Conservation (phyloP, 2,329 filamentous ascomycete species). For the Botrytis pseudocinerea region DNA sequence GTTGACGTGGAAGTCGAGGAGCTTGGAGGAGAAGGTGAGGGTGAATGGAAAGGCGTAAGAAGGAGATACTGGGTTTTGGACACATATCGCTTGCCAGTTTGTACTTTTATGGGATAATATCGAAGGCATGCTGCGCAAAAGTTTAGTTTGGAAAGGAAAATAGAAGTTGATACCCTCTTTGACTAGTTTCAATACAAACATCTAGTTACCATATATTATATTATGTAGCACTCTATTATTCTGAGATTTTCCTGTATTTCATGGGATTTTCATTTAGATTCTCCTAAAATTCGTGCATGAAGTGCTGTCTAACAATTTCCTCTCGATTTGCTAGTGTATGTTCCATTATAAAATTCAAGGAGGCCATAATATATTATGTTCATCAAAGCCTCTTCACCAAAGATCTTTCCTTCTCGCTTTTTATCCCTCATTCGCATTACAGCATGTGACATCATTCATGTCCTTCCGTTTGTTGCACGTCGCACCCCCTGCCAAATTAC, state of each 20-base stretch:
- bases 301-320: fast-evolving
- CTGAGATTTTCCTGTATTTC: neutral
- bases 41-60: conserved; percentile 85
- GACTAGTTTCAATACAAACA: neutral
- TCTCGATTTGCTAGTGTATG: neutral
- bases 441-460: neutral
- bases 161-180: conserved; percentile 3
- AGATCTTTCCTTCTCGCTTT: neutral
- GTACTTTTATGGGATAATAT: conserved; percentile 60
- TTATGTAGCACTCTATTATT: neutral
- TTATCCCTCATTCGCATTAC: neutral
- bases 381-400: neutral
- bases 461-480: neutral
- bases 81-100: conserved; percentile 72
- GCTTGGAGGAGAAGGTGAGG: conserved; percentile 65
- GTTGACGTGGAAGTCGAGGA: conserved; percentile 66
- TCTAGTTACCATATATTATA: neutral
- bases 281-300: neutral
- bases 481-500: neutral
- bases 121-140: neutral
- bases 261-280: neutral
- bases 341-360: fast-evolving
- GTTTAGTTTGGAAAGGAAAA: neutral
- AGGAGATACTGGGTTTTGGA: conserved; percentile 88
- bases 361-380: neutral